phyloP scores from a whole-genome alignment of 352 stramenopile species.

The Phytophthora melonis region DNA sequence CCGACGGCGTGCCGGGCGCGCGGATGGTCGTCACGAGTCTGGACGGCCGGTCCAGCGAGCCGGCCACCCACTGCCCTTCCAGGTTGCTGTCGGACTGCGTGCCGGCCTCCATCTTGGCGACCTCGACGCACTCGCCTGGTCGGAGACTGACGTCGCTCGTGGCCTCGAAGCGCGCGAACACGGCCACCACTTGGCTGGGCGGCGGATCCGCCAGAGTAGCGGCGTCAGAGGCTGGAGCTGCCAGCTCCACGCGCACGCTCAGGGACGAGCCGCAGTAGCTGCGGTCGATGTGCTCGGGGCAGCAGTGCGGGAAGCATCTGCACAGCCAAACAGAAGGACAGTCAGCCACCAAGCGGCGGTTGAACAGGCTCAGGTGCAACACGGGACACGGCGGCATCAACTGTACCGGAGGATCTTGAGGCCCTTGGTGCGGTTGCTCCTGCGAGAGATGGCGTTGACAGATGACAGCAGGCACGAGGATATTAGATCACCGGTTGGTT shows the following conservation, averaged over 20 bases:
- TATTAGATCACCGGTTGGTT: too few relatives aligned
- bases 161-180: slow-evolving; percentile 50
- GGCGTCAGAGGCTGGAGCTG: slow-evolving; percentile 39
- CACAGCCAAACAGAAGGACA: background rate
- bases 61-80: slow-evolving; percentile 58
- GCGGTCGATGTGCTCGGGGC: slow-evolving; percentile 70
- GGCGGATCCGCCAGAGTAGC: slow-evolving; percentile 29
- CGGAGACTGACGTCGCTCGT: slow-evolving; percentile 30
- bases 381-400: too few relatives aligned
- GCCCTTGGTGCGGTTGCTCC: slow-evolving; percentile 77
- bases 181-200: slow-evolving; percentile 1
- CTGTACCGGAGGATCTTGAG: slow-evolving; percentile 65
- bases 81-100: slow-evolving; percentile 59
- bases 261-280: slow-evolving; percentile 78
- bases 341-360: too few relatives aligned
- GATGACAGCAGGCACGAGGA: too few relatives aligned
- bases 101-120: slow-evolving; percentile 30
- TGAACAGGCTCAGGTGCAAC: too few relatives aligned
- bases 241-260: slow-evolving; percentile 47
- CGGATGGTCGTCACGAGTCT: slow-evolving; percentile 26
- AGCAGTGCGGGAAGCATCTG: slow-evolving; percentile 77
- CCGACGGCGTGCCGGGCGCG: slow-evolving; percentile 14
- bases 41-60: slow-evolving; percentile 45
- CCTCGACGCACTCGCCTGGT: slow-evolving; percentile 26
- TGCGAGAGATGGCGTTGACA: slow-evolving; percentile 6